A percentile compares a stretch with the other conserved stretches of the same genome.
These are phyloP conservation scores for Lactarius hengduanensis DNA, from an alignment of 768 basidiomycete species.

Conservation along the genomic window DNA sequence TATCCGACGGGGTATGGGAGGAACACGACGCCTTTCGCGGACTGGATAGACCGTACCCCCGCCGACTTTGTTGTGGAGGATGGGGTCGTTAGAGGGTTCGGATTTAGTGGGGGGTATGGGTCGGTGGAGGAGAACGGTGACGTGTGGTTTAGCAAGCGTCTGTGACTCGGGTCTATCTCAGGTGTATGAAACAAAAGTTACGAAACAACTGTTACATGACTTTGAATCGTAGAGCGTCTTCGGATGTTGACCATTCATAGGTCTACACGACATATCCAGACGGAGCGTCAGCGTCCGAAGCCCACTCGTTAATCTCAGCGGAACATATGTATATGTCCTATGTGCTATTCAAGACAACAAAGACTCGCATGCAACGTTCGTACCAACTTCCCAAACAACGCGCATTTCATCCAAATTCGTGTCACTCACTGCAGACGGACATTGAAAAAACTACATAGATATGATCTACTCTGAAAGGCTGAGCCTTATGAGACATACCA, in stretches of 20 bases:
- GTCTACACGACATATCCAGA: not conserved
- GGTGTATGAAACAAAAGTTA: too few species aligned
- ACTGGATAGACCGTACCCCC: too few species aligned
- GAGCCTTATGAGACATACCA: not conserved
- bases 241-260: not conserved
- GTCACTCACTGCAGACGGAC: not conserved
- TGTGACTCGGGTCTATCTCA: too few species aligned
- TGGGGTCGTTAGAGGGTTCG: too few species aligned
- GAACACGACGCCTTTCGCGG: constrained; percentile 4
- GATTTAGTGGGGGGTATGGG: too few species aligned
- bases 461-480: not conserved
- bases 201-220: not conserved
- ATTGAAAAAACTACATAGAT: constrained; percentile 8
- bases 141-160: too few species aligned
- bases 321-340: not conserved
- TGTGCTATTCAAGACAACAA: not conserved
- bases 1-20: constrained; percentile 23
- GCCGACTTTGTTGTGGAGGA: too few species aligned
- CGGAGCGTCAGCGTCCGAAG: not conserved
- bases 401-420: not conserved
- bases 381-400: not conserved
- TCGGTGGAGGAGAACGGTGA: too few species aligned
- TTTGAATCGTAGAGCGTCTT: not conserved
- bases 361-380: constrained; percentile 5
- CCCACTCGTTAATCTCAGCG: not conserved